Conservation (phyloP, 768 basidiomycete genomes). For the Russula griseocarnosa region DNA sequence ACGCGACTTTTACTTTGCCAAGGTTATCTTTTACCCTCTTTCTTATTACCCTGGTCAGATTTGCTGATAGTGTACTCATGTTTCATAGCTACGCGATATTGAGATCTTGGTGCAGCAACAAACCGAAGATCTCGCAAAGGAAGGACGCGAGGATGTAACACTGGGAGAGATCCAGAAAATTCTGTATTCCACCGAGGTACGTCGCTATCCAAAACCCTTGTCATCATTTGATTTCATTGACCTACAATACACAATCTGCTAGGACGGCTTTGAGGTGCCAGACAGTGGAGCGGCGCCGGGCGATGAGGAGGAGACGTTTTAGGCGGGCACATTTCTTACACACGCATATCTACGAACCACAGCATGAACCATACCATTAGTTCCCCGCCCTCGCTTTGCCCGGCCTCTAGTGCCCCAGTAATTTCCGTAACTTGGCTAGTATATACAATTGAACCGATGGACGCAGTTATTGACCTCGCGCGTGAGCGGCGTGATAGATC, state of each 20-base stretch:
- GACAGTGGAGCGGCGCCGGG: slow-evolving; percentile 46
- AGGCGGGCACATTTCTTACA: slow-evolving; percentile 8
- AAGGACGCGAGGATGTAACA: slow-evolving; percentile 54
- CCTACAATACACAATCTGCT: slow-evolving; percentile 20
- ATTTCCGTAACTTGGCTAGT: slow-evolving; percentile 17
- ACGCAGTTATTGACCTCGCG: not conserved
- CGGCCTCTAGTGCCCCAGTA: slow-evolving; percentile 17
- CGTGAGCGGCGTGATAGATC: not conserved
- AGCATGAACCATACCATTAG: slow-evolving; percentile 21
- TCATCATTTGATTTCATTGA: slow-evolving; percentile 2
- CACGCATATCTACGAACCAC: slow-evolving; percentile 21
- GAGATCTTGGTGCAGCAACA: slow-evolving; percentile 90
- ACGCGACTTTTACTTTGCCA: slow-evolving; percentile 97
- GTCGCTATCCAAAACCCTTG: slow-evolving; percentile 29
- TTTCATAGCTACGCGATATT: slow-evolving; percentile 79
- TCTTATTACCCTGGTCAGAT: slow-evolving; percentile 1
- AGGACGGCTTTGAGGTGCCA: slow-evolving; percentile 95
- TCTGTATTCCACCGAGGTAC: slow-evolving; percentile 67
- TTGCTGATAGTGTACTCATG: not conserved
- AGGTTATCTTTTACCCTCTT: slow-evolving; percentile 47
- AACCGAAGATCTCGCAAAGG: slow-evolving; percentile 54
- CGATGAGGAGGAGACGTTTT: slow-evolving; percentile 84
- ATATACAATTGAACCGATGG: slow-evolving; percentile 10
- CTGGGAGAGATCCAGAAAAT: slow-evolving; percentile 34
- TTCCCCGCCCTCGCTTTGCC: slow-evolving; percentile 23